Base-by-base conservation (phyloP, 2,329 filamentous ascomycete genomes). In the Cladosporium austrohemisphaericum region DNA sequence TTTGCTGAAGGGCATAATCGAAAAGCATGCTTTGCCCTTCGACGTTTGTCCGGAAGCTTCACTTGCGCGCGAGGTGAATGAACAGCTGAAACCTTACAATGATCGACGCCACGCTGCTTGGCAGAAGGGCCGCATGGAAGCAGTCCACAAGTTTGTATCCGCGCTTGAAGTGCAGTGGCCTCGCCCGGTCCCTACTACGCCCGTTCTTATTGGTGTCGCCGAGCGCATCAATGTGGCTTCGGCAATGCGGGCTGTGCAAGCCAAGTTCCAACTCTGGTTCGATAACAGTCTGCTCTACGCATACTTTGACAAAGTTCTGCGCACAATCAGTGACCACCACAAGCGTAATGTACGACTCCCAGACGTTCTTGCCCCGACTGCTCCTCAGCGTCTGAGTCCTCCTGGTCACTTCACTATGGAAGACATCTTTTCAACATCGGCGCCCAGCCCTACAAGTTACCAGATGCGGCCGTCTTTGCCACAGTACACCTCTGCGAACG, bases 1-100 rank as follows among this genome's bases (percentile, higher is more conserved):
- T 9, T 14, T 59, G 6, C 51, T 76, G 2, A 41, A 56, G 2
- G 57, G 63, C 10, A 33, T 68, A 2, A 64, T 73, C 4, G 60
- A 63, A 20, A 60, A 61, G 1, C 67, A 61, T 52, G 56, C 60
- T 14, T 49, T 57, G 1, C 58, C 65, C 1, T 66, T 65, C 11
- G 53, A 58, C 1, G 55, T 57, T 4, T 37, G 59, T 64, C 33
- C 64, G 61, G 37, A 52, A 50, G n/a, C 54, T 56, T 11, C 51
- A 23, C 1, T 51, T 65, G 3, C 38, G 40, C 5, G 51, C 55
- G 3, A 56, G 64, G 5, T 66, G 57, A 32, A 50, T 52, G 25
- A 72, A 67, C 48, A 48, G 61, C 16, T 60, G 57, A 3, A 59
- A 56, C 10, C 68, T 65, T 51, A 54, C 28, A 5, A 40, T 2